Evolutionary conservation across 116 monocot species (phyloP).

Genomic region (Dioscorea cayenensis): DNA sequence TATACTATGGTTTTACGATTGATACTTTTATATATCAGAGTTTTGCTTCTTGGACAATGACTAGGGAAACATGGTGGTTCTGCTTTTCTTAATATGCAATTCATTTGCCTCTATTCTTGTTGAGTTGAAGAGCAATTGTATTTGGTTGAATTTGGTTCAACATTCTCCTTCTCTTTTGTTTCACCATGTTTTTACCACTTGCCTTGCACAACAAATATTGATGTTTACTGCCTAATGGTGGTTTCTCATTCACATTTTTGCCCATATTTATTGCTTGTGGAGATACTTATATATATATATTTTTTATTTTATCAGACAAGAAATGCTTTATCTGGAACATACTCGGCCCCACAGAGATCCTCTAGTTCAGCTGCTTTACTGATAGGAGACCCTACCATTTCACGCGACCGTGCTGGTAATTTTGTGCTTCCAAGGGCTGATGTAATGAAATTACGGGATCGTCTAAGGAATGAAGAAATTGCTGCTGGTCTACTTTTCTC

Average conservation of each 20-base stretch:
- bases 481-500: constrained; percentile 62
- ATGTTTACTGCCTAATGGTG: background rate
- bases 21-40: too few relatives aligned
- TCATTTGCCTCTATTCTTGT: too few relatives aligned
- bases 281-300: background rate
- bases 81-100: too few relatives aligned
- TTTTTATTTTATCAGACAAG: constrained; percentile 55
- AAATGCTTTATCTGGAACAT: constrained; percentile 98
- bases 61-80: too few relatives aligned
- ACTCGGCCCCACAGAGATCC: constrained; percentile 97
- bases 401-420: constrained; percentile 93
- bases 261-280: background rate
- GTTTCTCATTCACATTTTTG: background rate
- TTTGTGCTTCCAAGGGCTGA: constrained; percentile 99
- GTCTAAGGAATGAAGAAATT: constrained; percentile 88
- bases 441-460: constrained; percentile 95
- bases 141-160: too few relatives aligned
- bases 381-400: constrained; percentile 86
- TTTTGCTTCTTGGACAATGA: too few relatives aligned
- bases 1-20: too few relatives aligned
- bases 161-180: too few relatives aligned
- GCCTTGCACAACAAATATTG: too few relatives aligned
- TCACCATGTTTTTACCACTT: too few relatives aligned
- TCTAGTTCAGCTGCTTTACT: constrained; percentile 98
- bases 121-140: too few relatives aligned